Percentiles rank a stretch among this genome's conserved stretches.
phyloP scores from a whole-genome alignment of 129 eudicot genomes.

The Lactuca saligna region DNA sequence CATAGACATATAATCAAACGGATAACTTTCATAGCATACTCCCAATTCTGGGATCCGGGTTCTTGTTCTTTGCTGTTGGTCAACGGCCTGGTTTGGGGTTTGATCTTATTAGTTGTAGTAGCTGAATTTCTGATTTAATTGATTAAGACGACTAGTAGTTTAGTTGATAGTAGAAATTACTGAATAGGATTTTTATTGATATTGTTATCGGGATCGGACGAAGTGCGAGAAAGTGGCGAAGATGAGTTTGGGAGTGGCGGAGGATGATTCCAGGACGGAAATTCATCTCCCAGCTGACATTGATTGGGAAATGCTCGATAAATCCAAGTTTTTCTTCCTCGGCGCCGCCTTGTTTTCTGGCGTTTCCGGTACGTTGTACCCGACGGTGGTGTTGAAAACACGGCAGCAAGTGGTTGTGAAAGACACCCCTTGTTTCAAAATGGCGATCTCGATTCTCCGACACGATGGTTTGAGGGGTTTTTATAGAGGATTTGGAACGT shows the following conservation, averaged over 20 bases:
- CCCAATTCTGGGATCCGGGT: not conserved
- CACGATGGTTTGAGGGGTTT: slow-evolving; percentile 66
- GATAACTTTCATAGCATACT: not conserved
- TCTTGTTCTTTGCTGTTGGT: not conserved
- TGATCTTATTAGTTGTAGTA: not conserved
- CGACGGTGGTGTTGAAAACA: slow-evolving; percentile 75
- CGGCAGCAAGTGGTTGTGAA: slow-evolving; percentile 66
- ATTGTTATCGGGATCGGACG: not conserved
- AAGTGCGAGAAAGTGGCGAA: slow-evolving; percentile 14
- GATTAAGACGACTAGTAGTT: slow-evolving; percentile 15
- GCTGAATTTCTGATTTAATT: slow-evolving; percentile 4
- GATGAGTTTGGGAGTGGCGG: slow-evolving; percentile 35
- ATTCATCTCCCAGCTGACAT: slow-evolving; percentile 38
- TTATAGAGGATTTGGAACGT: slow-evolving; percentile 82
- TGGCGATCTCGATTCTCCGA: slow-evolving; percentile 49
- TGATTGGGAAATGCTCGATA: slow-evolving; percentile 38
- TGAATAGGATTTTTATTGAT: not conserved
- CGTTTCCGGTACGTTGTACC: slow-evolving; percentile 72
- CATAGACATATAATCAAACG: not conserved
- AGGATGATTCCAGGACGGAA: slow-evolving; percentile 31
- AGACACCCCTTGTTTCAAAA: slow-evolving; percentile 47
- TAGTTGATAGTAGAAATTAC: slow-evolving; percentile 15
- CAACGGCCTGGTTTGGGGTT: not conserved
- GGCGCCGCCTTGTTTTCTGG: slow-evolving; percentile 68
- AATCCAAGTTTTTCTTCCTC: slow-evolving; percentile 35